phyloP scores from a whole-genome alignment of 2,329 filamentous ascomycete genomes.

The Intubia oerlemansii region DNA sequence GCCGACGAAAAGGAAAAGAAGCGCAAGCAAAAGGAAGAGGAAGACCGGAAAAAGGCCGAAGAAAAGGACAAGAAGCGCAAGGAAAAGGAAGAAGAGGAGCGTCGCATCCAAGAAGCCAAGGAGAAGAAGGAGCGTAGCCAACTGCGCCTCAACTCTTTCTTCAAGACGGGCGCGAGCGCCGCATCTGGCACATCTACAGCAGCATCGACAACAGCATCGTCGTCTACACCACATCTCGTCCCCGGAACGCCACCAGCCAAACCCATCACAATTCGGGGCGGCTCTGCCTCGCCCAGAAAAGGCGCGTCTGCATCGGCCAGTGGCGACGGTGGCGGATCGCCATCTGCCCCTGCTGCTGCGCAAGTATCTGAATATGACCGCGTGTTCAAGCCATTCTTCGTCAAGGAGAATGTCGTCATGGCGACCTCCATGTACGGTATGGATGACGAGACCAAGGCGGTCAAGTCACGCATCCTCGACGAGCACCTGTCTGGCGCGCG shows the following conservation, averaged over 20 bases:
- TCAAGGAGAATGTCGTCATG: constrained; percentile 52
- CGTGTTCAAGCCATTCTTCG: constrained; percentile 61
- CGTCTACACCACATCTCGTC: too few relatives aligned
- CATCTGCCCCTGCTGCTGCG: not conserved
- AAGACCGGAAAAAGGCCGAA: constrained; percentile 12
- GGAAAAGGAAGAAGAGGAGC: constrained; percentile 30
- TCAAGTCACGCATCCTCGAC: constrained; percentile 29
- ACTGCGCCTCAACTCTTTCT: constrained; percentile 24
- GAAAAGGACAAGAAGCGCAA: constrained; percentile 24
- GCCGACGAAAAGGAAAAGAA: constrained; percentile 13
- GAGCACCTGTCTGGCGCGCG: constrained; percentile 26
- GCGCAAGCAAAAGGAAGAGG: constrained; percentile 19
- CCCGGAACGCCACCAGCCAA: too few relatives aligned
- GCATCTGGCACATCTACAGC: not conserved
- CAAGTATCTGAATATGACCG: constrained; percentile 39
- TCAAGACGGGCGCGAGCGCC: constrained; percentile 12
- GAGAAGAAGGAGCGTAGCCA: constrained; percentile 28
- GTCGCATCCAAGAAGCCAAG: constrained; percentile 19
- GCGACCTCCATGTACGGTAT: constrained; percentile 37
- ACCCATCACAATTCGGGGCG: not conserved
- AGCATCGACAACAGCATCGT: not conserved
- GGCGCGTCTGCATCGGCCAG: too few relatives aligned
- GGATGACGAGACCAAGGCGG: constrained; percentile 32
- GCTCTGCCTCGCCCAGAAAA: too few relatives aligned
- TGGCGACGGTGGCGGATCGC: too few relatives aligned